A percentile compares a stretch with the other conserved stretches of the same genome.
These are phyloP conservation scores for Ceratocystis alfenasii DNA, from an alignment of 2,329 filamentous ascomycete species.

Conservation along the genomic window DNA sequence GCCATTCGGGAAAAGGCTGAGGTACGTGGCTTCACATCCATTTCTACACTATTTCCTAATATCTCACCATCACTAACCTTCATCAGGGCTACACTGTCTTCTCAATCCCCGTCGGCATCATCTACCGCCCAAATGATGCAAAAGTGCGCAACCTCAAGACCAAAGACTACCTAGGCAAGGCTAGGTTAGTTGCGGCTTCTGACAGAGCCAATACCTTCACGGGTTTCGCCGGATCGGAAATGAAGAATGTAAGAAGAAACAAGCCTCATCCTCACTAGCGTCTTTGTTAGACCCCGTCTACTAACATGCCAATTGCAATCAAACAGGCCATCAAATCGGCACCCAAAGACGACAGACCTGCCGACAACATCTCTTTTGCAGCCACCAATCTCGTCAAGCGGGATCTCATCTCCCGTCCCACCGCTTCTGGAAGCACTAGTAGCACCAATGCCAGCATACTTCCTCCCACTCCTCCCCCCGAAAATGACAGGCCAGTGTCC, in stretches of 20 bases:
- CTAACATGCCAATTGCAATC: not conserved
- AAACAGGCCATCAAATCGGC: constrained; percentile 39
- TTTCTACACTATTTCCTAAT: not conserved
- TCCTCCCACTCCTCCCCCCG: constrained; percentile 95
- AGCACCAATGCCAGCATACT: constrained; percentile 59
- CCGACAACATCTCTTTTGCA: constrained; percentile 78
- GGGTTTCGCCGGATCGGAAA: constrained; percentile 66
- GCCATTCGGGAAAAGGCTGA: constrained; percentile 88
- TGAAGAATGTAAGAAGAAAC: constrained; percentile 50
- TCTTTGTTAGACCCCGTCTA: not conserved
- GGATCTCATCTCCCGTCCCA: constrained; percentile 65
- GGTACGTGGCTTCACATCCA: constrained; percentile 37
- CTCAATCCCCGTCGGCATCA: constrained; percentile 88
- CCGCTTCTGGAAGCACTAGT: constrained; percentile 32
- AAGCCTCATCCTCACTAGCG: constrained; percentile 22
- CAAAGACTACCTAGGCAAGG: constrained; percentile 94
- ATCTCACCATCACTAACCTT: constrained; percentile 26
- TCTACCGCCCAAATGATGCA: constrained; percentile 91
- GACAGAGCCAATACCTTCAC: constrained; percentile 71
- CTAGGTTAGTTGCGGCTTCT: constrained; percentile 79
- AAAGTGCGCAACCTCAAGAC: constrained; percentile 98
- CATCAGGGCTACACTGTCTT: constrained; percentile 89
- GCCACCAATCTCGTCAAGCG: constrained; percentile 88
- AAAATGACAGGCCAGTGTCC: constrained; percentile 53
- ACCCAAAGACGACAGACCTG: constrained; percentile 65